Evolutionary conservation across 768 basidiomycete genomes (phyloP), one percentile per base, ranked within the genome.

Genomic region (Hemileccinum impolitum): DNA sequence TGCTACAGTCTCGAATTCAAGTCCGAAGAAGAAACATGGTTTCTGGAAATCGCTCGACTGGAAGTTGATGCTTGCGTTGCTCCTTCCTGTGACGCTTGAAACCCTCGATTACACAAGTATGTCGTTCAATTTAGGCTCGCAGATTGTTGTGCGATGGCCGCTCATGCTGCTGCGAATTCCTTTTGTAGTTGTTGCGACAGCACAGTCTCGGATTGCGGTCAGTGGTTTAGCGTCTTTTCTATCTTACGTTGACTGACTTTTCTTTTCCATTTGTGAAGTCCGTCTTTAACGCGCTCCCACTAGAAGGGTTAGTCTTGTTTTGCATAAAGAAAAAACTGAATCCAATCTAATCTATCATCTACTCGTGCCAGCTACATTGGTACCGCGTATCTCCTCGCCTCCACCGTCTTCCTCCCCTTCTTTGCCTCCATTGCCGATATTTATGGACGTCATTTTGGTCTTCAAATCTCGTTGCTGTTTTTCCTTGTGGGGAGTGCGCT

Each of bases 371-470:
- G 78, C 47, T 78, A 73, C 49, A 72, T 80, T 17, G 77, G 79
- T 36, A 80, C 78, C 1, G 56, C 72, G 2, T 79, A 80, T 47
- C 61, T 79, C 19, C 65, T 80, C 14, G 71, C 79, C 0, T 76
- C 76, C 15, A 78, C 79, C 3, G 75, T 78, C 41, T 80, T 79
- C 59, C 63, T 80, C 9, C 78, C 78, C 6, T 55, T 80, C 8
- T 80, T 75, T 38, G 77, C 74, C 1, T 73, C 74, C 7, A 50
- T 80, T 7, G 72, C 76, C 10, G 78, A 79, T 52, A 66, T 79
- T 18, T 76, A 72, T 62, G 78, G 78, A 9, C 73, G 79, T 1
- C 71, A 79, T 53, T 67, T 66, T 49, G 72, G 75, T 1, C 62
- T 78, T 30, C 78, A 79, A 52, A 15, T 73, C 2, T 65, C 75